Percentiles rank a stretch among this genome's conserved stretches.
Evolutionary conservation across 352 stramenopile species (phyloP).

Genomic region (Elongisporangium anandrum): DNA sequence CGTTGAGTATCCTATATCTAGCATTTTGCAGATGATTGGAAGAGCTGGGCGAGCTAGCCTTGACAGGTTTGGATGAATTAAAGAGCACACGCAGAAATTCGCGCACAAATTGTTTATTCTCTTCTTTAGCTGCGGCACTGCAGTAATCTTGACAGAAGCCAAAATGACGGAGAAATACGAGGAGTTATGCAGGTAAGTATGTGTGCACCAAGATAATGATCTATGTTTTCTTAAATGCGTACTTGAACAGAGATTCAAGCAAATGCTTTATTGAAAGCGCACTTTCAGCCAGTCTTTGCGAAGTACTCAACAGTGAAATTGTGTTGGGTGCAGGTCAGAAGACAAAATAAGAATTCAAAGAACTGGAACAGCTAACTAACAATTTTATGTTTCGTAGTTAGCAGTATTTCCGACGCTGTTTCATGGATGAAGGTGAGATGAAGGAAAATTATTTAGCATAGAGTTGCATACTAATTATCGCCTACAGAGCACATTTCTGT

Average conservation of each 20-base stretch:
- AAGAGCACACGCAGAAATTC: background rate
- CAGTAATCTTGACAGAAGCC: slow-evolving; percentile 24
- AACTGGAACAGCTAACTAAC: too few species aligned
- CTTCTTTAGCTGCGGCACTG: slow-evolving; percentile 10
- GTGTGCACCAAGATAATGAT: too few species aligned
- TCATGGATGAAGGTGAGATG: background rate
- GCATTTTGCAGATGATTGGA: slow-evolving; percentile 38
- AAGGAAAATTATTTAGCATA: background rate
- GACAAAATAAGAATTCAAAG: background rate
- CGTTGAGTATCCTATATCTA: slow-evolving; percentile 17
- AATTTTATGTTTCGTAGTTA: background rate
- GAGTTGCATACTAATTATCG: background rate
- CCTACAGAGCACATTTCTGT: background rate
- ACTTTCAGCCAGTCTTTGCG: slow-evolving; percentile 2
- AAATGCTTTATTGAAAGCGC: slow-evolving; percentile 10
- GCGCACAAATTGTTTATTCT: background rate
- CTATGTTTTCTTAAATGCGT: too few species aligned
- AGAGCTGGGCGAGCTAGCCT: slow-evolving; percentile 26
- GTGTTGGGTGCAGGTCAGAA: slow-evolving; percentile 14
- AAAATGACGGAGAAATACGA: slow-evolving; percentile 14
- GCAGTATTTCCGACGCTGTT: background rate
- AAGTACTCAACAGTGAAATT: slow-evolving; percentile 13
- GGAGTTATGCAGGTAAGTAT: slow-evolving; percentile 16
- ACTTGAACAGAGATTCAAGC: slow-evolving; percentile 4
- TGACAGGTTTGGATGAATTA: slow-evolving; percentile 18